These are phyloP conservation scores for Botrytis byssoidea DNA, from an alignment of 2,329 filamentous ascomycete species.

Conservation along the genomic window DNA sequence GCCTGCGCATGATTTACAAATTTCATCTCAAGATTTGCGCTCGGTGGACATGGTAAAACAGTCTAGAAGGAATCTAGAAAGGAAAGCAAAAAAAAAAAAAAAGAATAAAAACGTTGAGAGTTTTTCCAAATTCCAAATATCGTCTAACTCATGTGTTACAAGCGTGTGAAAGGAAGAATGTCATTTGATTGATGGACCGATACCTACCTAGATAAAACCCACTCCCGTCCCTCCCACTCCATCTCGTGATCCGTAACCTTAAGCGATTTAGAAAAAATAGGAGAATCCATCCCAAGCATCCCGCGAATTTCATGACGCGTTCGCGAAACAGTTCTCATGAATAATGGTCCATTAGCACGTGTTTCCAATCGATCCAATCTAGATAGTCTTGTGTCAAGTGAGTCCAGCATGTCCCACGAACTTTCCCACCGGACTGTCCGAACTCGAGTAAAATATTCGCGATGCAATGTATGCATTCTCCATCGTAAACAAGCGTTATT, in stretches of 20 bases:
- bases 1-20: constrained; percentile 10
- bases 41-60: constrained; percentile 3
- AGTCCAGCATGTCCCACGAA: constrained; percentile 1
- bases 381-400: neutral
- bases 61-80: constrained; percentile 4
- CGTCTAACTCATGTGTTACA: neutral
- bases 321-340: neutral
- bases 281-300: neutral
- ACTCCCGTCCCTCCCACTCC: neutral
- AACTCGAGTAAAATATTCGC: neutral
- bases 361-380: neutral
- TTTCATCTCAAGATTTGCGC: constrained; percentile 9
- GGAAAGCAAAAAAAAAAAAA: neutral
- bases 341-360: neutral
- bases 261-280: neutral
- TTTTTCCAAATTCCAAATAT: neutral
- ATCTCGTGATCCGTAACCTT: neutral
- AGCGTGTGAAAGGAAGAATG: neutral
- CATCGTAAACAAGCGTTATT: neutral
- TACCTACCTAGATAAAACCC: too few relatives aligned
- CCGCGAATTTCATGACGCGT: neutral
- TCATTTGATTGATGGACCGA: neutral
- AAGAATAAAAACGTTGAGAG: too few relatives aligned
- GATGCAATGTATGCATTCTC: neutral
- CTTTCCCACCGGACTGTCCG: neutral